These are phyloP conservation scores for Lactuca sativa DNA, from an alignment of 129 eudicot species.

Conservation along the genomic window DNA sequence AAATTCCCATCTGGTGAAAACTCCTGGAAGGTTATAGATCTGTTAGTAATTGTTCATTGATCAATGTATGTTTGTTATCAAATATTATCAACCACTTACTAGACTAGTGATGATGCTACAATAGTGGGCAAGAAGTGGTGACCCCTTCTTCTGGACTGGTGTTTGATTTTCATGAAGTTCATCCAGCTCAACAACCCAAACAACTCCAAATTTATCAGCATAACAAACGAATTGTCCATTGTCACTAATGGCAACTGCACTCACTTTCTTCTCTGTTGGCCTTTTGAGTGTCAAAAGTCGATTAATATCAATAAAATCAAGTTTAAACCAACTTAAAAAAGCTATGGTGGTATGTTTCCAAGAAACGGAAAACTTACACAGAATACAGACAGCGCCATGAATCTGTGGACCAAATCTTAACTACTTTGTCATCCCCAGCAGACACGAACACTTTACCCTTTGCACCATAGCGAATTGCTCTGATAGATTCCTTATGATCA, in stretches of 20 bases:
- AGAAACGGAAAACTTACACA: constrained; percentile 56
- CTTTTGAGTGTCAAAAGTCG: constrained; percentile 37
- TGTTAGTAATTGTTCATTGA: constrained; percentile 10
- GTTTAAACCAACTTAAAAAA: not conserved
- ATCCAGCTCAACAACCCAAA: constrained; percentile 67
- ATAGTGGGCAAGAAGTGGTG: constrained; percentile 78
- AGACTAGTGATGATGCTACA: constrained; percentile 97
- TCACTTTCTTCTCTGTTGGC: constrained; percentile 88
- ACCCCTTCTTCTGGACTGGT: constrained; percentile 53
- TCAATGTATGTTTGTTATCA: not conserved
- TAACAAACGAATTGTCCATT: constrained; percentile 70
- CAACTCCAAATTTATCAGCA: constrained; percentile 95
- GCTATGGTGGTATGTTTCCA: not conserved
- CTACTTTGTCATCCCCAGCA: constrained; percentile 91
- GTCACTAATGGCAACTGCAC: constrained; percentile 81
- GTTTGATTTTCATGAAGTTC: constrained; percentile 39
- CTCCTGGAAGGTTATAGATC: constrained; percentile 52
- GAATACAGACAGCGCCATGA: constrained; percentile 66
- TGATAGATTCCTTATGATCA: constrained; percentile 75
- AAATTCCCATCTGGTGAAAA: constrained; percentile 81
- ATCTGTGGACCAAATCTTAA: constrained; percentile 78
- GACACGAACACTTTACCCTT: constrained; percentile 82
- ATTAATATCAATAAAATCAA: not conserved
- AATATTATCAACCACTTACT: constrained; percentile 36
- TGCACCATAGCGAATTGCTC: constrained; percentile 78